Percentiles rank a stretch among this genome's conserved stretches.
phyloP scores from a whole-genome alignment of 805 yeast genomes.

The Wickerhamomyces strasburgensis region DNA sequence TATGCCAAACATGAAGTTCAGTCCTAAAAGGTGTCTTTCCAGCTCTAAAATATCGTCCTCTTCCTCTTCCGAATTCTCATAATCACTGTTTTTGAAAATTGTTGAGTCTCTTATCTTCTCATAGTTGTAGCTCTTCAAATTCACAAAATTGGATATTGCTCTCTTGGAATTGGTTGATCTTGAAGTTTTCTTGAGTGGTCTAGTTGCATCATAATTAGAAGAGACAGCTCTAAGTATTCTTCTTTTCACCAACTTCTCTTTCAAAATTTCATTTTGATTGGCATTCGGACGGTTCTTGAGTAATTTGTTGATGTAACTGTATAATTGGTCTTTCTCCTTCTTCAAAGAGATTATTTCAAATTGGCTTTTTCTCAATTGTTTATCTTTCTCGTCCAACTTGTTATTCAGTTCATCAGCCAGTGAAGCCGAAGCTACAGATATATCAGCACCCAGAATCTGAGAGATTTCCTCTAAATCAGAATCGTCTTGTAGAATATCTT shows the following conservation, averaged over 20 bases:
- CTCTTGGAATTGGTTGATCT: slow-evolving; percentile 6
- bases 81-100: slow-evolving; percentile 6
- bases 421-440: slow-evolving; percentile 1
- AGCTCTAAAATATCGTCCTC: slow-evolving; percentile 1
- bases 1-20: slow-evolving; percentile 3
- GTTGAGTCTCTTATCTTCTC: neutral
- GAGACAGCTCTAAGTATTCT: slow-evolving; percentile 23
- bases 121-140: slow-evolving; percentile 11
- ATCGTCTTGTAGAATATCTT: slow-evolving; percentile 3
- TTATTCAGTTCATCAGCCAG: slow-evolving; percentile 7
- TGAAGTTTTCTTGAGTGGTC: neutral
- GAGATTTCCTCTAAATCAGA: no score
- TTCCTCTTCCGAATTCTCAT: slow-evolving; percentile 8
- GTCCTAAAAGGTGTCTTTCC: slow-evolving; percentile 5
- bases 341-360: slow-evolving; percentile 21
- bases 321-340: slow-evolving; percentile 23
- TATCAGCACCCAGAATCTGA: neutral
- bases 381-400: slow-evolving; percentile 13
- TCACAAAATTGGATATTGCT: slow-evolving; percentile 13
- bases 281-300: slow-evolving; percentile 15
- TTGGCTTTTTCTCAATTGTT: slow-evolving; percentile 4
- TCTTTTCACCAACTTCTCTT: slow-evolving; percentile 22
- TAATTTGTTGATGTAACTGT: slow-evolving; percentile 21
- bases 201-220: neutral
- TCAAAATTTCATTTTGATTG: slow-evolving; percentile 21